These are phyloP conservation scores for Gloeostereum incarnatum DNA, from an alignment of 768 basidiomycete genomes.

Conservation along the genomic window DNA sequence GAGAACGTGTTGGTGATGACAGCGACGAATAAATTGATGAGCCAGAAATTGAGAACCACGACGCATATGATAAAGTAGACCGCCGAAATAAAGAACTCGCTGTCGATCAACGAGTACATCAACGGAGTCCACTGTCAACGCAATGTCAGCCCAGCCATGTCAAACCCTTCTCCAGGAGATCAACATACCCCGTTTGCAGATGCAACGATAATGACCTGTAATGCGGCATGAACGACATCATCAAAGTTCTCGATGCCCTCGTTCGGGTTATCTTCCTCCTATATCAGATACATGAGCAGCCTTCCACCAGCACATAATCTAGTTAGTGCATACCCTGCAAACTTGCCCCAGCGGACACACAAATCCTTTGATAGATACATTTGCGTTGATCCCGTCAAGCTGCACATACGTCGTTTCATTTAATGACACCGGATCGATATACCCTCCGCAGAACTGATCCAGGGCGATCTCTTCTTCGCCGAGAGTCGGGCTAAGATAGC, in stretches of 20 bases:
- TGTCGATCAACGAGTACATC: constrained; percentile 86
- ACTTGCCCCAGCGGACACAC: constrained; percentile 83
- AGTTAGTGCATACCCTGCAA: constrained; percentile 48
- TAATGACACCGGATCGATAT: constrained; percentile 54
- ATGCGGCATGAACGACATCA: constrained; percentile 68
- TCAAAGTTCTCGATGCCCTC: constrained; percentile 74
- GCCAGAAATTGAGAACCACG: constrained; percentile 87
- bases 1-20: constrained; percentile 94
- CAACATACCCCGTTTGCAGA: constrained; percentile 63
- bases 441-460: constrained; percentile 71
- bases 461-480: constrained; percentile 42
- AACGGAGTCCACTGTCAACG: constrained; percentile 54
- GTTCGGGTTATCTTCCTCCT: constrained; percentile 64
- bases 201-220: constrained; percentile 83
- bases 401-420: constrained; percentile 31
- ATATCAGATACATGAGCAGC: not conserved
- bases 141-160: constrained; percentile 1
- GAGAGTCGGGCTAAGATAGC: constrained; percentile 42
- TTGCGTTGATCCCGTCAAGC: constrained; percentile 23
- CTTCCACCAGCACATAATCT: not conserved
- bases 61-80: constrained; percentile 82
- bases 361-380: constrained; percentile 58
- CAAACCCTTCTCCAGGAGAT: constrained; percentile 1
- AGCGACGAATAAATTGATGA: constrained; percentile 89
- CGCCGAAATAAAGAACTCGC: constrained; percentile 83